Evolutionary conservation across 768 basidiomycete species (phyloP).

Genomic region (Lentinula sp.): DNA sequence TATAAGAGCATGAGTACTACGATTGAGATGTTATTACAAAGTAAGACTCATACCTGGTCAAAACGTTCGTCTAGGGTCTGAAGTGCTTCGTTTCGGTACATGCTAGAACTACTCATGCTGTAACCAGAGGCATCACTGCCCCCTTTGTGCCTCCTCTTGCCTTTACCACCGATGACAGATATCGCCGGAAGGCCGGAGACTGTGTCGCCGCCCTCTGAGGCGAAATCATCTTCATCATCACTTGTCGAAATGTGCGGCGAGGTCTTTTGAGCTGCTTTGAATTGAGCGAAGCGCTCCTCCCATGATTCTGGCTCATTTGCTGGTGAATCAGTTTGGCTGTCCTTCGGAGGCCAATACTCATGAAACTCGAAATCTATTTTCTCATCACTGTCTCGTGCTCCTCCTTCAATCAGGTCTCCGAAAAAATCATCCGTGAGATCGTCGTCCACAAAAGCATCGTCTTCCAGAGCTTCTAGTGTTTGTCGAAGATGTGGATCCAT

Average conservation of each 20-base stretch:
- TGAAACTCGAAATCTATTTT: conserved; percentile 61
- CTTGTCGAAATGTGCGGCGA: conserved; percentile 23
- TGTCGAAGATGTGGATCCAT: conserved; percentile 96
- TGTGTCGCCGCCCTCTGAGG: conserved; percentile 76
- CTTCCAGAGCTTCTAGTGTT: conserved; percentile 88
- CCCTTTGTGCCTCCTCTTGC: conserved; percentile 62
- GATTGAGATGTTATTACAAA: background rate
- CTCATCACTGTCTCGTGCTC: conserved; percentile 59
- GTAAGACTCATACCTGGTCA: conserved; percentile 63
- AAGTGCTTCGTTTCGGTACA: conserved; percentile 88
- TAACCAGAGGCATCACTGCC: conserved; percentile 88
- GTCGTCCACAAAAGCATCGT: conserved; percentile 90
- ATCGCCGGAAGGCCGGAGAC: conserved; percentile 66
- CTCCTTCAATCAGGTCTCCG: conserved; percentile 60
- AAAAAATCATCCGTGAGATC: conserved; percentile 74
- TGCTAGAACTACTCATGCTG: conserved; percentile 95
- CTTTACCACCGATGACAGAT: conserved; percentile 74
- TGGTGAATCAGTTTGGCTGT: conserved; percentile 14
- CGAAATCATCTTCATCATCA: conserved; percentile 45
- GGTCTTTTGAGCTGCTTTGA: conserved; percentile 50
- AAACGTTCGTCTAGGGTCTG: conserved; percentile 90
- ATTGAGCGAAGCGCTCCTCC: conserved; percentile 77
- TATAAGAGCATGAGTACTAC: background rate
- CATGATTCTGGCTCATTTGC: conserved; percentile 43
- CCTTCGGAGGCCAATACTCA: conserved; percentile 39